Base-by-base conservation (phyloP, 306 rosid species). In the Dalbergia oliveri region DNA sequence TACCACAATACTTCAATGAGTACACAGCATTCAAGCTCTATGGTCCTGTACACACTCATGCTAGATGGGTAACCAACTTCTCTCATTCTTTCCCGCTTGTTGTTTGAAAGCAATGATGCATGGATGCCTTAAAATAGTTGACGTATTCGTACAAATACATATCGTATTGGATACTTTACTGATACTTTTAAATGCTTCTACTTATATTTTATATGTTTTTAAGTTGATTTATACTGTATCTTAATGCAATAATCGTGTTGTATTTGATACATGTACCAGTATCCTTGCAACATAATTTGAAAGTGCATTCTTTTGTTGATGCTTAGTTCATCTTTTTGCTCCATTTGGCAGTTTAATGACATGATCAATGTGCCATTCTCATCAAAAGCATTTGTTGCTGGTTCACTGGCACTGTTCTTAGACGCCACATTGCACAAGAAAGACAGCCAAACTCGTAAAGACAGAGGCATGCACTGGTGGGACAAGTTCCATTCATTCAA, bases 401-500 rank as follows among this genome's bases (percentile, higher is more conserved):
- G 97, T 21, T 37, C 87, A 9, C 74, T 94, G 77, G 97, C 96
- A 7, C 13, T 93, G 15, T 80, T 90, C 77, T 86, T 93, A 60
- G 99, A 95, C 53, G 60, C 77, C 66, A 86, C 93, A 1, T 70
- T 95, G 85, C 87, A 71, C 31, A 81, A 81, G 58, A 90, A 78
- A 63, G 98, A 95, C 81, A 89, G 3, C 16, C 91, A 91, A 23
- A 90, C 84, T 5, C 81, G 77, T 16, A 95, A 87, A 75, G 99
- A 95, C 68, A 76, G 90, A 60, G 99, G 99, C 65, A 79, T 90
- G 98, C 95, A 80, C 37, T 93, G 97, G 97, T 95, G 99, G 98
- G 96, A 91, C 18, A 86, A 79, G 49, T 95, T 95, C 93, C 49
- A 81, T 11, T 89, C 97, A 12, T 93, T 79, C 78, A 89, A 87